These are phyloP conservation scores for Amyloporia xantha DNA, from an alignment of 768 basidiomycete species.

Conservation along the genomic window DNA sequence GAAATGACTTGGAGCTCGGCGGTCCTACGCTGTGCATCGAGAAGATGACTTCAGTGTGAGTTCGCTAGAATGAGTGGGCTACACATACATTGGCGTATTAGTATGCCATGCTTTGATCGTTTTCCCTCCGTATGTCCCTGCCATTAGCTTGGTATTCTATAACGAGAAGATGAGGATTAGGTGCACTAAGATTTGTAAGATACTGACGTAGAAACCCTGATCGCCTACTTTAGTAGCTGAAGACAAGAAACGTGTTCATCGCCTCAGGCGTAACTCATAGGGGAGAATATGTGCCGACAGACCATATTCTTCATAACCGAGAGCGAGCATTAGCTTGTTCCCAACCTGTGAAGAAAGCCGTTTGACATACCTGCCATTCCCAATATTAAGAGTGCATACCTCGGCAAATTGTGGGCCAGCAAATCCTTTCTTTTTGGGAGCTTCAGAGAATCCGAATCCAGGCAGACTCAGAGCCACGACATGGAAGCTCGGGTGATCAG, in stretches of 20 bases:
- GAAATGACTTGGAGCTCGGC: conserved; percentile 3
- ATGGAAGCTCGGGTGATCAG: conserved; percentile 50
- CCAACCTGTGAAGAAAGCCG: conserved; percentile 2
- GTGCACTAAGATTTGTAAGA: background rate
- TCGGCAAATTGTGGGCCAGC: conserved; percentile 4
- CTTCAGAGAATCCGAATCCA: conserved; percentile 57
- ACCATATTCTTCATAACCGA: conserved; percentile 24
- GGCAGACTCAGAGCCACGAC: conserved; percentile 57
- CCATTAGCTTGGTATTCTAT: conserved; percentile 1
- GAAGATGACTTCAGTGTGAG: background rate
- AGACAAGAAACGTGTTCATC: no score
- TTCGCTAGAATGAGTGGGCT: background rate
- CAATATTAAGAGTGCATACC: background rate
- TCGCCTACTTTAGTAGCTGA: conserved; percentile 38
- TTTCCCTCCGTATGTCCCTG: conserved; percentile 29
- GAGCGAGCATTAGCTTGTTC: conserved; percentile 23
- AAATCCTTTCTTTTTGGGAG: conserved; percentile 48
- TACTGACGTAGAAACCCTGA: conserved; percentile 34
- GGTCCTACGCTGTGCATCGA: background rate
- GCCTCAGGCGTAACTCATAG: background rate
- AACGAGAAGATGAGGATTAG: no score
- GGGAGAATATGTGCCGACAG: conserved; percentile 4
- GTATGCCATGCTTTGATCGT: conserved; percentile 47
- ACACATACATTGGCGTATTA: conserved; percentile 37
- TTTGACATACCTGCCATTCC: background rate